Percentiles rank a stretch among this genome's conserved stretches.
Conservation (phyloP, 305 asterid genomes). For the Fraxinus sp. region DNA sequence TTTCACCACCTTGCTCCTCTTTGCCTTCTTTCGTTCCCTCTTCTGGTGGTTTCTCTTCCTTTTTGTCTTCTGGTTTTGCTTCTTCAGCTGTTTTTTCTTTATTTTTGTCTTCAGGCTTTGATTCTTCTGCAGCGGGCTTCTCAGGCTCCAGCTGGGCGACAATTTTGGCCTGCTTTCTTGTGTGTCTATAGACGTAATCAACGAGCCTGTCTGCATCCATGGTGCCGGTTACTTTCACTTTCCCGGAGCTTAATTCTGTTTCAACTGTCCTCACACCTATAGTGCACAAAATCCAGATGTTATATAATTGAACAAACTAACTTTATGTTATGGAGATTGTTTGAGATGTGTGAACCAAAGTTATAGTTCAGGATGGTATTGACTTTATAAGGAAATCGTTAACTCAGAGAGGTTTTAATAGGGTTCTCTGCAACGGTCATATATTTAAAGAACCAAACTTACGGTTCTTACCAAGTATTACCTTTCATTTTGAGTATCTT, state of each 20-base stretch:
- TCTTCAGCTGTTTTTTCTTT: constrained; percentile 36
- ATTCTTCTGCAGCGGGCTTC: constrained; percentile 35
- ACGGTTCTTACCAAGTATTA: not conserved
- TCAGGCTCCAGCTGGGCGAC: constrained; percentile 58
- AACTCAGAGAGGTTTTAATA: not conserved
- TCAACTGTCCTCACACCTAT: constrained; percentile 82
- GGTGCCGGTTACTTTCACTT: constrained; percentile 75
- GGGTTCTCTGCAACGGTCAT: not conserved
- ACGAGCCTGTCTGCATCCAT: constrained; percentile 78
- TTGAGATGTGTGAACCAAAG: not conserved
- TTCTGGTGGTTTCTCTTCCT: constrained; percentile 33
- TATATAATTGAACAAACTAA: not conserved
- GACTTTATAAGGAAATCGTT: too few relatives aligned
- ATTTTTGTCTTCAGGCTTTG: constrained; percentile 44
- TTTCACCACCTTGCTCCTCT: not conserved
- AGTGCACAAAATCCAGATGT: not conserved
- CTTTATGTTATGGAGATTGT: not conserved
- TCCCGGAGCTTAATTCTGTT: constrained; percentile 68
- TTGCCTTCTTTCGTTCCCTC: constrained; percentile 29
- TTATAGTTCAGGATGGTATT: not conserved
- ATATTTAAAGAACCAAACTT: too few relatives aligned
- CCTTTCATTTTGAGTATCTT: constrained; percentile 95
- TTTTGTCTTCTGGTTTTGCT: constrained; percentile 47
- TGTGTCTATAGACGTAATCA: constrained; percentile 76
- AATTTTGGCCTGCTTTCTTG: constrained; percentile 79